Evolutionary conservation across 2,329 filamentous ascomycete genomes (phyloP).

Genomic region (Colletotrichum sojae): DNA sequence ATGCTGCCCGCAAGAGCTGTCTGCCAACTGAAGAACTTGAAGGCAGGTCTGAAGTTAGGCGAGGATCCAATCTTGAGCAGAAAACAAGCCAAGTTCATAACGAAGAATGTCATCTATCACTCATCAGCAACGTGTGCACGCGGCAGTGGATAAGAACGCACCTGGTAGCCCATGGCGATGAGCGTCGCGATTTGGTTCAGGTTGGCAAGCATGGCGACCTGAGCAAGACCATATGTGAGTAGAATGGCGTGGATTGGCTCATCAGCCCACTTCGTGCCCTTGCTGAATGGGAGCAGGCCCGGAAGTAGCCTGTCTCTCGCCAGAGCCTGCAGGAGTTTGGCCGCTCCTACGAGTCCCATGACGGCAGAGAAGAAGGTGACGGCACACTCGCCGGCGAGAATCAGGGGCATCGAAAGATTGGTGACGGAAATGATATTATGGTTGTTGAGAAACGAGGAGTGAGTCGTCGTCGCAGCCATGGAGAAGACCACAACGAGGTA

Average conservation of each 20-base stretch:
- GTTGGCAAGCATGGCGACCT: constrained; percentile 85
- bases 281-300: constrained; percentile 80
- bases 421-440: constrained; percentile 85
- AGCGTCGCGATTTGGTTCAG: constrained; percentile 91
- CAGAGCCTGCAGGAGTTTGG: constrained; percentile 87
- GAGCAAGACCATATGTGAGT: constrained; percentile 81
- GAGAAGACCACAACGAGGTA: constrained; percentile 85
- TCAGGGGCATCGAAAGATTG: constrained; percentile 80
- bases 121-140: background rate
- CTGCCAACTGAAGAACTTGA: constrained; percentile 91
- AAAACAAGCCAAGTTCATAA: constrained; percentile 90
- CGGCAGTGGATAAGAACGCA: constrained; percentile 48
- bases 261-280: constrained; percentile 79
- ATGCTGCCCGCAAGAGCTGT: constrained; percentile 82
- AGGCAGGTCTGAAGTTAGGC: constrained; percentile 89
- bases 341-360: constrained; percentile 89
- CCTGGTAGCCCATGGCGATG: constrained; percentile 90
- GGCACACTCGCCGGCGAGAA: constrained; percentile 86
- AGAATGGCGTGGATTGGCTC: constrained; percentile 84
- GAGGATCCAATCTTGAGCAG: constrained; percentile 88
- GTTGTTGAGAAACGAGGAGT: constrained; percentile 80
- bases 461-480: constrained; percentile 82
- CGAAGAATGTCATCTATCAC: constrained; percentile 87
- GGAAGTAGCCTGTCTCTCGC: constrained; percentile 85
- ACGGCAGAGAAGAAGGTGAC: constrained; percentile 87